Evolutionary conservation across 768 basidiomycete genomes (phyloP).

Genomic region (Mycena leptocephala): DNA sequence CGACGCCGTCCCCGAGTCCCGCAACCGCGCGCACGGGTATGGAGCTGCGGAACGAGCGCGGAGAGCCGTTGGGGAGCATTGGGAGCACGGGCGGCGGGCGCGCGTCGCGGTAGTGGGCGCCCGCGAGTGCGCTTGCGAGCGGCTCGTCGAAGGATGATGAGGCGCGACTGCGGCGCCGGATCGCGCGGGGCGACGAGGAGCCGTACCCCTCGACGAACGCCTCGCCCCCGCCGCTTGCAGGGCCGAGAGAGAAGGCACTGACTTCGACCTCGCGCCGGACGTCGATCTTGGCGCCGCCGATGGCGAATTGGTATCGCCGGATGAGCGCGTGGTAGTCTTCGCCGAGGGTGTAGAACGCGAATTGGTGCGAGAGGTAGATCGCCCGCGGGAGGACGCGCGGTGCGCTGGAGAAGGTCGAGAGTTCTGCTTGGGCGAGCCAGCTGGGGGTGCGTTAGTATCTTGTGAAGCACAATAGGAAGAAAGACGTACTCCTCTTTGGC

Average conservation of each 20-base stretch:
- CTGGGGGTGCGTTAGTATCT: slow-evolving; percentile 52
- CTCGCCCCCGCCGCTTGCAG: slow-evolving; percentile 51
- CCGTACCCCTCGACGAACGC: slow-evolving; percentile 69
- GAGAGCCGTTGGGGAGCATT: slow-evolving; percentile 81
- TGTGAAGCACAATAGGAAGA: neutral
- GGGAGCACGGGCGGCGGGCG: slow-evolving; percentile 71
- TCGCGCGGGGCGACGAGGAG: slow-evolving; percentile 56
- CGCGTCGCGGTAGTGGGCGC: slow-evolving; percentile 64
- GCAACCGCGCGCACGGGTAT: slow-evolving; percentile 75
- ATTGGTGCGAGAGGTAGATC: slow-evolving; percentile 90
- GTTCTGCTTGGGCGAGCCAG: slow-evolving; percentile 86
- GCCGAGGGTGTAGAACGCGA: slow-evolving; percentile 83
- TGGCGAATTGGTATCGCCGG: slow-evolving; percentile 73
- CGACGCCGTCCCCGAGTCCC: slow-evolving; percentile 69
- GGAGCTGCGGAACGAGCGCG: slow-evolving; percentile 60
- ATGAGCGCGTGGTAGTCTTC: slow-evolving; percentile 89
- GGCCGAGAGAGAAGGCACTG: slow-evolving; percentile 62
- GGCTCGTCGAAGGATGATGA: slow-evolving; percentile 86
- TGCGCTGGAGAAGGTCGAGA: slow-evolving; percentile 80
- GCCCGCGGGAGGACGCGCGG: slow-evolving; percentile 76
- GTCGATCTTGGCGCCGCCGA: slow-evolving; percentile 72
- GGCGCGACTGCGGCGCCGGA: slow-evolving; percentile 48
- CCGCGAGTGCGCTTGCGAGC: slow-evolving; percentile 80
- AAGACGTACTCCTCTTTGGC: slow-evolving; percentile 53
- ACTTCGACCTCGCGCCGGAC: slow-evolving; percentile 84